Percentiles rank a stretch among this genome's conserved stretches.
Evolutionary conservation across 1,139 yeast species (phyloP).

Genomic region (Hyphopichia fennica): DNA sequence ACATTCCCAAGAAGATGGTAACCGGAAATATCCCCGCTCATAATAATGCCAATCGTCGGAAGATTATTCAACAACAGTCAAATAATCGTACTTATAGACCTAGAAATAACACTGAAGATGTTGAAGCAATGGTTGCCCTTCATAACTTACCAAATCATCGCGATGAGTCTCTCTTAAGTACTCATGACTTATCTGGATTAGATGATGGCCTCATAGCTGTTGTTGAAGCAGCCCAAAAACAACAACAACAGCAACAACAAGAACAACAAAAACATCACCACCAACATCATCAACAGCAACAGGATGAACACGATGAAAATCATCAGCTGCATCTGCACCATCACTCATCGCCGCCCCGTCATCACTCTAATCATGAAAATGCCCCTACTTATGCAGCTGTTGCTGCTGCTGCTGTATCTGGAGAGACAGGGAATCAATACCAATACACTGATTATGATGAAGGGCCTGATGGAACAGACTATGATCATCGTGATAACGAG

Average conservation of each 20-base stretch:
- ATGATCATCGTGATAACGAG: constrained; percentile 3
- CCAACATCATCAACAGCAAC: constrained; percentile 10
- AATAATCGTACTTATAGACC: background rate
- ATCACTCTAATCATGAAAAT: constrained; percentile 12
- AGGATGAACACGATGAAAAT: background rate
- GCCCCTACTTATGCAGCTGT: constrained; percentile 38
- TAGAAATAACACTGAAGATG: constrained; percentile 15
- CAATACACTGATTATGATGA: constrained; percentile 24
- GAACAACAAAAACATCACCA: constrained; percentile 7
- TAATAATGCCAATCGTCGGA: background rate
- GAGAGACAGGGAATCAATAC: constrained; percentile 18
- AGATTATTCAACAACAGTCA: background rate
- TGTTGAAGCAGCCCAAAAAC: constrained; percentile 61
- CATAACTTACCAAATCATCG: constrained; percentile 31
- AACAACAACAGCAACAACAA: constrained; percentile 8
- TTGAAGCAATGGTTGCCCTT: constrained; percentile 37
- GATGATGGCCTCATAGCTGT: constrained; percentile 65
- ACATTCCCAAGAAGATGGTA: constrained; percentile 20
- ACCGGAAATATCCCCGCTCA: constrained; percentile 6
- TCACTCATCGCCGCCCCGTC: background rate
- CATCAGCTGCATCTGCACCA: background rate
- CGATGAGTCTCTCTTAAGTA: constrained; percentile 25
- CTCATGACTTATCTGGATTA: constrained; percentile 42
- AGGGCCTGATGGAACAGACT: constrained; percentile 12
- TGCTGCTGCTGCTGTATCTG: constrained; percentile 39